These are phyloP conservation scores for Hanseniaspora hatyaiensis DNA, from an alignment of 805 yeast species.

Conservation along the genomic window DNA sequence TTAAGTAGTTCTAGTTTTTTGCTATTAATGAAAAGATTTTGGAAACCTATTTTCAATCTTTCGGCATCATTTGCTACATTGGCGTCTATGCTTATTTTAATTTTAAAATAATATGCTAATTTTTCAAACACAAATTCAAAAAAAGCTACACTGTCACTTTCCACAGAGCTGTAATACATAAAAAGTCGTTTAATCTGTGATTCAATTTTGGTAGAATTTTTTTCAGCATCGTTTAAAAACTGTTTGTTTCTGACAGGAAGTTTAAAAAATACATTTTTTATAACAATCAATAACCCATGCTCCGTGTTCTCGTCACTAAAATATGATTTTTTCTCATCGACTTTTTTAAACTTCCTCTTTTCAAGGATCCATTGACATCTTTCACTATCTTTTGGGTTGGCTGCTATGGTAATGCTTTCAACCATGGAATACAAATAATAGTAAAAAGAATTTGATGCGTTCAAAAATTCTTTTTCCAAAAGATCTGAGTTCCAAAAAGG, in stretches of 20 bases:
- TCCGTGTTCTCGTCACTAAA: background rate
- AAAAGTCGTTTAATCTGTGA: constrained; percentile 29
- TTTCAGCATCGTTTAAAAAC: constrained; percentile 21
- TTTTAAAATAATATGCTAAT: too few relatives aligned
- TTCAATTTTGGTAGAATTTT: constrained; percentile 20
- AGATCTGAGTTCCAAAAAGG: background rate
- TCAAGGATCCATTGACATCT: background rate
- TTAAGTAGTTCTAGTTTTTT: constrained; percentile 19
- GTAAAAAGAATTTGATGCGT: background rate
- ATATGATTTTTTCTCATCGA: background rate
- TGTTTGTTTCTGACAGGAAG: constrained; percentile 36
- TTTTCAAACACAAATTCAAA: constrained; percentile 19
- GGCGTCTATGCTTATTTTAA: background rate
- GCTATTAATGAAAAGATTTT: constrained; percentile 15
- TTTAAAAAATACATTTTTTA: constrained; percentile 33
- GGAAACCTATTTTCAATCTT: constrained; percentile 1
- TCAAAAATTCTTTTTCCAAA: background rate
- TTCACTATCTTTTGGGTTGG: background rate
- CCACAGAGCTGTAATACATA: constrained; percentile 25
- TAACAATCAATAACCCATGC: constrained; percentile 35
- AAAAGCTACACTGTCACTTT: constrained; percentile 19
- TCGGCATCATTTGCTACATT: constrained; percentile 15
- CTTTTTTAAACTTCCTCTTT: background rate
- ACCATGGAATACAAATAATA: background rate
- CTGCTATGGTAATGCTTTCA: background rate